Evolutionary conservation across 192 early-diverging fungal species (phyloP).

Genomic region (Diversispora epigaea): DNA sequence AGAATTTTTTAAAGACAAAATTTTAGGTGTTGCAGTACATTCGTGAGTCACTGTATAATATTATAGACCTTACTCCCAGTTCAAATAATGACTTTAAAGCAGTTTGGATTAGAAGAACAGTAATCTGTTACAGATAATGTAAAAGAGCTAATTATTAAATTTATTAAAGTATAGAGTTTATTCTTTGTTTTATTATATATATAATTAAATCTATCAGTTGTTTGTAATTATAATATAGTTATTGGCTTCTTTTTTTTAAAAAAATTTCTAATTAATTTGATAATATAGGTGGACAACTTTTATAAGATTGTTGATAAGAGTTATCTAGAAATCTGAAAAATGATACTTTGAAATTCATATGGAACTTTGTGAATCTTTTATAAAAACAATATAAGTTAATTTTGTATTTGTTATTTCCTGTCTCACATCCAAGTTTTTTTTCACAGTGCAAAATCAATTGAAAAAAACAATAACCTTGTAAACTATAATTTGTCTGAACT

Average conservation of each 20-base stretch:
- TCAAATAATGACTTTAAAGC: constrained; percentile 8
- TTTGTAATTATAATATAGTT: no score
- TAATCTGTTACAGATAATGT: constrained; percentile 6
- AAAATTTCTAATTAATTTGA: neutral
- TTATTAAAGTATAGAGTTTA: constrained; percentile 28
- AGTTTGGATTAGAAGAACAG: neutral
- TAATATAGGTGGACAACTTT: constrained; percentile 5
- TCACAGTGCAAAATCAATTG: neutral
- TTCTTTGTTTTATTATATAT: neutral
- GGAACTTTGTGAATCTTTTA: constrained; percentile 10
- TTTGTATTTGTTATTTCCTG: neutral
- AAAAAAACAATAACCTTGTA: neutral
- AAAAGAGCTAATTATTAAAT: constrained; percentile 8
- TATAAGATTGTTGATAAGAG: constrained; percentile 2
- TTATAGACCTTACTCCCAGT: neutral
- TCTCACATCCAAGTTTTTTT: constrained; percentile 10
- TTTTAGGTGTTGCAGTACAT: no score
- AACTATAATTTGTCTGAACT: neutral
- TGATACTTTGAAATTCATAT: constrained; percentile 10
- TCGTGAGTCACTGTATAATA: no score
- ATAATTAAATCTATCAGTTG: neutral
- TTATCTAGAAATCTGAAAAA: constrained; percentile 12
- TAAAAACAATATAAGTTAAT: constrained; percentile 14
- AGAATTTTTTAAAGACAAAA: no score
- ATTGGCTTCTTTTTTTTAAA: neutral